Base-by-base conservation (phyloP, 345 rosid species). In the Aegle marmelos region DNA sequence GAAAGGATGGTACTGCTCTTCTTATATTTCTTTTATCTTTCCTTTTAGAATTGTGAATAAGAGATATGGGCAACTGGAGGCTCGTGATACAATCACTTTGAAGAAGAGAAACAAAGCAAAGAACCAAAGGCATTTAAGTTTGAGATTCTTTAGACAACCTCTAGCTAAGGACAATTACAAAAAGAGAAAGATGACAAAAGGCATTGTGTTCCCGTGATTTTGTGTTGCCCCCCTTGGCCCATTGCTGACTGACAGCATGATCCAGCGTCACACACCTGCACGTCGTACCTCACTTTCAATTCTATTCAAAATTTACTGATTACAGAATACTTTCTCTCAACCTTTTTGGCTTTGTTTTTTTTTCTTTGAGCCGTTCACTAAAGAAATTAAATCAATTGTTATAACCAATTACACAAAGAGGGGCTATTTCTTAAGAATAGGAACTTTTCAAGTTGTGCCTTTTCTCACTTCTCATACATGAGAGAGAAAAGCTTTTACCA, bases 121-220 rank as follows among this genome's bases (percentile, higher is more conserved):
- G 24, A 53, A 65, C 57, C 65, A 72, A 68, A 74, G 41, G 56
- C 41, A 73, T 75, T 57, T 73, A 73, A 66, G 34, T 11, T 68
- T 33, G 64, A 61, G 78, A 80, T 66, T 77, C 78, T 62, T 28
- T 30, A 61, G 58, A 30, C 54, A 72, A 37, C 53, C 11, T 54
- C 37, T 21, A 16, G 45, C 70, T 45, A n/a, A 45, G 50, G 50
- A 70, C 62, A 34, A 6, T n/a, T 6, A 34, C 8, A 31, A 39
- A 63, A 36, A 50, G 76, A 61, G 67, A n/a, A 84, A 83, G 76
- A 83, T 77, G 82, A 86, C 91, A 83, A 86, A 66, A 75, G 0
- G 41, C 3, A 77, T 24, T 81, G 85, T 83, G 64, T 79, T 7
- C 91, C 91, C 88, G 91, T 88, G 91, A 88, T 60, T 68, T 58